Conservation (phyloP, 306 rosid genomes). For the Cicer cuneatum region DNA sequence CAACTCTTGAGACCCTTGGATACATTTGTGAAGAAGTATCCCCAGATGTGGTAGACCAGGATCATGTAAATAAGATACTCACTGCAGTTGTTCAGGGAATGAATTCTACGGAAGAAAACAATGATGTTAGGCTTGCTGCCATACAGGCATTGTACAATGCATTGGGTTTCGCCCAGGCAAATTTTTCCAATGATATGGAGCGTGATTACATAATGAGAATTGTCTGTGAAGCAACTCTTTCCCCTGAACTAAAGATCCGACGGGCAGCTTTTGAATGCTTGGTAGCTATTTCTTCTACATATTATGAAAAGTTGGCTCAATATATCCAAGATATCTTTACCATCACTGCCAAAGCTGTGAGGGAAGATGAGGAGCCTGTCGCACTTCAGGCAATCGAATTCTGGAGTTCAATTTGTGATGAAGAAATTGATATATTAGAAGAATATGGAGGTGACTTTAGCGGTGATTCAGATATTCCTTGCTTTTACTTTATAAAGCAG, state of each 20-base stretch:
- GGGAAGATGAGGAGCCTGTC: conserved; percentile 90
- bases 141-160: conserved; percentile 77
- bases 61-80: conserved; percentile 81
- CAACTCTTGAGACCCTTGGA: conserved; percentile 94
- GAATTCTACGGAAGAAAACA: conserved; percentile 73
- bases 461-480: conserved; percentile 82
- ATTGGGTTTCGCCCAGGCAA: conserved; percentile 92
- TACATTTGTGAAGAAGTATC: conserved; percentile 94
- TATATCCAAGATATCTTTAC: conserved; percentile 82
- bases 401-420: conserved; percentile 97
- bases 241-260: conserved; percentile 77
- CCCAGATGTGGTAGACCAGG: conserved; percentile 72
- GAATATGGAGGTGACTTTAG: conserved; percentile 86
- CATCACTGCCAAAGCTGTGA: conserved; percentile 90
- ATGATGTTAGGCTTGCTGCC: conserved; percentile 80
- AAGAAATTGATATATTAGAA: conserved; percentile 89
- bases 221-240: conserved; percentile 92
- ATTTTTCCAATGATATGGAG: conserved; percentile 89
- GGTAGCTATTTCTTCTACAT: conserved; percentile 89
- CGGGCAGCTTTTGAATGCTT: conserved; percentile 86
- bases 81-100: conserved; percentile 92
- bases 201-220: conserved; percentile 87
- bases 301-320: conserved; percentile 82
- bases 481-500: conserved; percentile 84
- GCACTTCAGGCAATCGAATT: conserved; percentile 94